A percentile compares a stretch with the other conserved stretches of the same genome.
Evolutionary conservation across 169 alveolate genomes (phyloP).

Genomic region (Eimeria zaria): DNA sequence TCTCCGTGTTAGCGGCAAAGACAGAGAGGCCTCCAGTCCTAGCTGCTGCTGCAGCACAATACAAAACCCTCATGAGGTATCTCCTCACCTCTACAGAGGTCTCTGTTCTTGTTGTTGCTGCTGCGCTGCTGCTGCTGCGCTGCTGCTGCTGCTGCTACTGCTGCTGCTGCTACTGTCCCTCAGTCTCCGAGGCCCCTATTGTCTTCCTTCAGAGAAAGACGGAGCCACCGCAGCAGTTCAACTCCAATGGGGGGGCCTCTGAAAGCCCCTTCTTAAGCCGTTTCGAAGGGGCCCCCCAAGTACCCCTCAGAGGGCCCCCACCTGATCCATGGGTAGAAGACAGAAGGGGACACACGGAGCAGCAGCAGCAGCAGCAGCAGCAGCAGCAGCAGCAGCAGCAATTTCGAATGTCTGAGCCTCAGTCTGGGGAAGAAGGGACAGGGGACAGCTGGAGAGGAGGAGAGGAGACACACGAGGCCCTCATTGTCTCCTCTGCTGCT

Average conservation of each 20-base stretch:
- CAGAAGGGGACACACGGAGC: not conserved
- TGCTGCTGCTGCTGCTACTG: not conserved
- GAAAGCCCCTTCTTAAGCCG: constrained; percentile 1
- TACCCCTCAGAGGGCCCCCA: constrained; percentile 17
- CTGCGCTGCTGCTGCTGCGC: constrained; percentile 4
- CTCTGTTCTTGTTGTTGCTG: not conserved
- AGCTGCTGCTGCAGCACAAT: not conserved
- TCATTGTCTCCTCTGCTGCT: constrained; percentile 8
- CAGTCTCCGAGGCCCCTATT: constrained; percentile 59
- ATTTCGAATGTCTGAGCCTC: not conserved
- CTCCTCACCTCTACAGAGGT: no score
- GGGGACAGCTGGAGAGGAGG: not conserved
- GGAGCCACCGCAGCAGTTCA: not conserved
- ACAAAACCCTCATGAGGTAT: not conserved
- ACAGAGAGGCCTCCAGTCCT: not conserved
- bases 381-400: constrained; percentile 5
- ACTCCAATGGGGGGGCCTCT: not conserved
- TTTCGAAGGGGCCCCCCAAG: not conserved
- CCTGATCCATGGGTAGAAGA: not conserved
- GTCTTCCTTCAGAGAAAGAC: constrained; percentile 25
- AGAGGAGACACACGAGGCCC: not conserved
- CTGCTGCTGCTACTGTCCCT: constrained; percentile 8
- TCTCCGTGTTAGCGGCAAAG: not conserved
- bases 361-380: not conserved
- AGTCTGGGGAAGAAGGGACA: not conserved